phyloP scores from a whole-genome alignment of 768 basidiomycete species.

The Boletus tylopilopsis region DNA sequence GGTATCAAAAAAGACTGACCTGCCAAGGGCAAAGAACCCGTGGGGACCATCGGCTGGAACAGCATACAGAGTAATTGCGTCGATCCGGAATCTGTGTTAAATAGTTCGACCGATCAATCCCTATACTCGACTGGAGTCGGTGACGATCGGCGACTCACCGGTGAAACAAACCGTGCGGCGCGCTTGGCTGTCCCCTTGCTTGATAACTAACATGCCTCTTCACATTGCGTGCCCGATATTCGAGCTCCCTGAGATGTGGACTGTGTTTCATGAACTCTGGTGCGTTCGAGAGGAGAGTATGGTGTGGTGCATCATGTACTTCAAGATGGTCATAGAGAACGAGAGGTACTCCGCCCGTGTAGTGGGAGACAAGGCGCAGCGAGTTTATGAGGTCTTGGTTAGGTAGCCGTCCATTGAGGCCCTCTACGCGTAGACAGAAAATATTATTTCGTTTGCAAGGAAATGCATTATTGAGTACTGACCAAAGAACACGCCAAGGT shows the following conservation, averaged over 20 bases:
- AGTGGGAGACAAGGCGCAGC: slow-evolving; percentile 64
- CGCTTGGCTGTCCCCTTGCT: slow-evolving; percentile 76
- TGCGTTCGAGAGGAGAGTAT: slow-evolving; percentile 40
- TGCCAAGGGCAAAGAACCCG: slow-evolving; percentile 90
- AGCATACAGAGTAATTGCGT: slow-evolving; percentile 88
- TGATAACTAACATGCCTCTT: slow-evolving; percentile 69
- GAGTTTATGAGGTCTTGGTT: slow-evolving; percentile 96
- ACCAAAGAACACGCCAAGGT: slow-evolving; percentile 96
- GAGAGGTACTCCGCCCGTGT: slow-evolving; percentile 73
- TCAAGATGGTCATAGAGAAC: slow-evolving; percentile 78
- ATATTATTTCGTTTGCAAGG: slow-evolving; percentile 2
- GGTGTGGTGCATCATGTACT: slow-evolving; percentile 36
- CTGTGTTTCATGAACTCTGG: slow-evolving; percentile 42
- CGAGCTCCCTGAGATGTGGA: slow-evolving; percentile 47
- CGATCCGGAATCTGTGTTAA: slow-evolving; percentile 76
- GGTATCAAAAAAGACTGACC: slow-evolving; percentile 42
- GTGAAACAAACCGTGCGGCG: slow-evolving; percentile 87
- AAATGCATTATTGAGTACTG: slow-evolving; percentile 17
- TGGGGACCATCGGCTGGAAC: slow-evolving; percentile 88
- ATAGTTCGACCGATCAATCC: background rate
- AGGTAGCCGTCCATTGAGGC: slow-evolving; percentile 89
- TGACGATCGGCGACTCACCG: slow-evolving; percentile 47
- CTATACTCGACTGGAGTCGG: slow-evolving; percentile 16
- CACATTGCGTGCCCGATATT: slow-evolving; percentile 62
- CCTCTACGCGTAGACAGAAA: slow-evolving; percentile 53